A percentile compares a stretch with the other conserved stretches of the same genome.
These are phyloP conservation scores for Botrytis paeoniae DNA, from an alignment of 2,329 filamentous ascomycete genomes.

Conservation along the genomic window DNA sequence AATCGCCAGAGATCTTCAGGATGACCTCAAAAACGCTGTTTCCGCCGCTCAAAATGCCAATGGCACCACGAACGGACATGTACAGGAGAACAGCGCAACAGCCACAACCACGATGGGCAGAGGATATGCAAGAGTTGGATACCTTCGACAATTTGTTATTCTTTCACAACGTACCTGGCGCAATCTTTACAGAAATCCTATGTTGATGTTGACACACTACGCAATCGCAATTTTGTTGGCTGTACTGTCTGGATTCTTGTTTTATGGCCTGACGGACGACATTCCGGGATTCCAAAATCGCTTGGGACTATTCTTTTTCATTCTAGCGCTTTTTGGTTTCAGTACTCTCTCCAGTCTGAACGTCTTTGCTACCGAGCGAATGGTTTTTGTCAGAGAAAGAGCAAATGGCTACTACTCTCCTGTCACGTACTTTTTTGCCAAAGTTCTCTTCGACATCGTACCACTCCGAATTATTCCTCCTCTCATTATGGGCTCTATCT, in stretches of 20 bases:
- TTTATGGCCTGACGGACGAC: slow-evolving; percentile 93
- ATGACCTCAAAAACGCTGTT: slow-evolving; percentile 75
- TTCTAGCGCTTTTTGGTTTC: slow-evolving; percentile 93
- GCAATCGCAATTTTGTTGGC: slow-evolving; percentile 93
- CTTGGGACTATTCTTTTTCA: slow-evolving; percentile 95
- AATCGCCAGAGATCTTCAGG: slow-evolving; percentile 68
- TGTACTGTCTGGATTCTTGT: slow-evolving; percentile 90
- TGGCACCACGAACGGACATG: slow-evolving; percentile 54
- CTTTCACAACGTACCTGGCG: slow-evolving; percentile 91
- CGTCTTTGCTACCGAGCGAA: slow-evolving; percentile 86
- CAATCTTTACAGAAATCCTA: slow-evolving; percentile 94
- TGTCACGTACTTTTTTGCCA: slow-evolving; percentile 88
- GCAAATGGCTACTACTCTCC: slow-evolving; percentile 97
- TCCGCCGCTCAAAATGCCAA: slow-evolving; percentile 64
- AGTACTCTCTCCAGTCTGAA: slow-evolving; percentile 91
- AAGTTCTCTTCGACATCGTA: slow-evolving; percentile 97
- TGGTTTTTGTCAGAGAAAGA: slow-evolving; percentile 87
- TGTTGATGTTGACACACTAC: slow-evolving; percentile 98
- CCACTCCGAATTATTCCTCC: slow-evolving; percentile 92
- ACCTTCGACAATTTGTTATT: slow-evolving; percentile 80
- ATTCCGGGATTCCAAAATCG: slow-evolving; percentile 98
- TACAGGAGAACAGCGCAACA: slow-evolving; percentile 48
- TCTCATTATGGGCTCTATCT: slow-evolving; percentile 89
- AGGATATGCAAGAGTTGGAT: slow-evolving; percentile 78
- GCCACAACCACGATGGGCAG: slow-evolving; percentile 58